Base-by-base conservation (phyloP, 2,329 filamentous ascomycete species). In the Xylaria sp. region DNA sequence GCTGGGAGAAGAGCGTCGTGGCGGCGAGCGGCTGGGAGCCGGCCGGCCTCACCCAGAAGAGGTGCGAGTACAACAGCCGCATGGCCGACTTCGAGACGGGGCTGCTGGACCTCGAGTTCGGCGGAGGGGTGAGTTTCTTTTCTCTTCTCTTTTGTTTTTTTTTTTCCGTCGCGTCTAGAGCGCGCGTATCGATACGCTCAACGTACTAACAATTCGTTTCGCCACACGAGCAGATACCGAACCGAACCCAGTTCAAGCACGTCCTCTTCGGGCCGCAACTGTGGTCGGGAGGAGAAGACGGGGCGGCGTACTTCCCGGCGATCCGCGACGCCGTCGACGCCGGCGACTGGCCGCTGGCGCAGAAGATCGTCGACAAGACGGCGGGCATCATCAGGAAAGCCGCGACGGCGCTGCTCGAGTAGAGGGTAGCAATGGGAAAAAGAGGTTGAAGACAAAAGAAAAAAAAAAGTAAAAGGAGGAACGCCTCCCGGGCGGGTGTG, bases 231-330 rank as follows among this genome's bases (percentile, higher is more conserved):
- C 51, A 92, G 89, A 82, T 96, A 4, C 90, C 90, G 38, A 91
- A 91, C 64, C 87, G 93, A 60, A 90, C 89, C 4, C 94, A 97
- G 74, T 99, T 92, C 80, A 96, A 95, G 72, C 94, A 97, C 72
- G 82, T 95, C 67, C 76, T 99, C 52, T 96, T 92, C 69, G 93
- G 90, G 1, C 94, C 94, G 0, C 84, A 91, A 66, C 77, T 84
- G 2, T 92, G 91, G 88, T 87, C 86, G 29, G 84, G 82, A 37
- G n/a, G n/a, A n/a, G n/a, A n/a, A n/a, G 83, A 87, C 61, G 82
- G 88, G 26, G 82, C 83, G 51, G 82, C 83, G 0, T 84, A 84
- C 57, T 95, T 95, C 74, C 93, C 93, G 0, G 88, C 87, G n/a
- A 89, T 97, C 51, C 82, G 91, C 52, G 92, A 97, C 66, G 86